A percentile compares a stretch with the other conserved stretches of the same genome.
These are phyloP conservation scores for Gaeumannomyces sp. DNA, from an alignment of 2,329 filamentous ascomycete genomes.

Conservation along the genomic window DNA sequence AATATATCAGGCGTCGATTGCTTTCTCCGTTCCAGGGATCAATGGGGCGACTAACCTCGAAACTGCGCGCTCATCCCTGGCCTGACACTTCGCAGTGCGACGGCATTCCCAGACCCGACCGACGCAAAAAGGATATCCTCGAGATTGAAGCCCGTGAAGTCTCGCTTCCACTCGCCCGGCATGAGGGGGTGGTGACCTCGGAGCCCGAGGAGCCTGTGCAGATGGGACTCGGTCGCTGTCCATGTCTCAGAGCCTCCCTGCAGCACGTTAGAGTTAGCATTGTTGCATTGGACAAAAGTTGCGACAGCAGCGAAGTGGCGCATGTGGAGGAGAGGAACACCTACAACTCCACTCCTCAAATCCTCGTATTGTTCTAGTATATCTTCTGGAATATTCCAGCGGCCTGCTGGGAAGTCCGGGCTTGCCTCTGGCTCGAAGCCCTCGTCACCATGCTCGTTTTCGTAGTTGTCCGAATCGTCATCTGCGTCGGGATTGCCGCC, in stretches of 20 bases:
- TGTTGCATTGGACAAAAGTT: no score
- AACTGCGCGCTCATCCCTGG: constrained; percentile 20
- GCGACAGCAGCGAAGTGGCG: no score
- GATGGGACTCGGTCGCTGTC: constrained; percentile 24
- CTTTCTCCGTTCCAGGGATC: neutral
- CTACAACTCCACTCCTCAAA: neutral
- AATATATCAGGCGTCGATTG: no score
- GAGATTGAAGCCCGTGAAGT: constrained; percentile 28
- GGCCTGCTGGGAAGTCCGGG: neutral
- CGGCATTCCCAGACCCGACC: constrained; percentile 16
- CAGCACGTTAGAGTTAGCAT: no score
- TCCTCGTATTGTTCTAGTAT: neutral
- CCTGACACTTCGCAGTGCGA: constrained; percentile 19
- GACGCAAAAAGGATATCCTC: constrained; percentile 26
- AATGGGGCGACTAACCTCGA: constrained; percentile 17
- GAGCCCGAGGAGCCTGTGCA: constrained; percentile 28
- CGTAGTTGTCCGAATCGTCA: neutral
- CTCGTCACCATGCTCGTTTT: neutral
- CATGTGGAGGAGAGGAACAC: neutral
- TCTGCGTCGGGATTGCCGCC: no score
- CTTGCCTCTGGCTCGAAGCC: neutral
- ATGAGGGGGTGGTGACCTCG: constrained; percentile 29
- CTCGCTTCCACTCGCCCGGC: constrained; percentile 24
- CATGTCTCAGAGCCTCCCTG: constrained; percentile 19
- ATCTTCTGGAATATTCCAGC: constrained; percentile 1